Evolutionary conservation across 2,329 filamentous ascomycete genomes (phyloP).

Genomic region (Lecanoromycetidae sp.): DNA sequence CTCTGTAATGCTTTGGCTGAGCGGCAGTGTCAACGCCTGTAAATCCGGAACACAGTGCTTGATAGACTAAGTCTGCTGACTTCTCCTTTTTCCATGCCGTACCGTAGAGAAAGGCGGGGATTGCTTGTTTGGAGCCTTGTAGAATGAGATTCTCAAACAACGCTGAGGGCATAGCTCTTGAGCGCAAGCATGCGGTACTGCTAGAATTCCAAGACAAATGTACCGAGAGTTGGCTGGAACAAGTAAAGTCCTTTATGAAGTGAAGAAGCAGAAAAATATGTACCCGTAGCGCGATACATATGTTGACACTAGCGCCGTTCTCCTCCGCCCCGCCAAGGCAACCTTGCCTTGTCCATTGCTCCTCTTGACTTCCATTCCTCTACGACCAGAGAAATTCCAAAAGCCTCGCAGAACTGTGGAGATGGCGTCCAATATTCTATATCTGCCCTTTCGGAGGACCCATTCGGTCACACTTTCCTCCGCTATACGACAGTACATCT

Average conservation of each 20-base stretch:
- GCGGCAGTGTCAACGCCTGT: constrained; percentile 60
- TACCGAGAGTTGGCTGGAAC: too few relatives aligned
- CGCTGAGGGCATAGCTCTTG: constrained; percentile 2
- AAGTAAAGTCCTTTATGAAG: too few relatives aligned
- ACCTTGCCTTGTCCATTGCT: neutral
- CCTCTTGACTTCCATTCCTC: too few relatives aligned
- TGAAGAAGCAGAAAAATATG: too few relatives aligned
- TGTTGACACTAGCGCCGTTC: too few relatives aligned
- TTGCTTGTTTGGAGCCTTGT: neutral
- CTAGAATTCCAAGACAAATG: too few relatives aligned
- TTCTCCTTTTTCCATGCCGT: constrained; percentile 74
- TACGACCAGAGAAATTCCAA: neutral
- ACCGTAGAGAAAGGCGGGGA: constrained; percentile 50
- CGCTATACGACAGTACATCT: constrained; percentile 90
- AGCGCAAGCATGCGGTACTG: too few relatives aligned
- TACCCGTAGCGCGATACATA: too few relatives aligned
- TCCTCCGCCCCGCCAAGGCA: neutral
- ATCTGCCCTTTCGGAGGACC: constrained; percentile 79
- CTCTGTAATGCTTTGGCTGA: constrained; percentile 66
- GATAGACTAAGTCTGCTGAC: constrained; percentile 55
- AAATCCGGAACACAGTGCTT: constrained; percentile 58
- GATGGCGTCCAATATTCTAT: constrained; percentile 39
- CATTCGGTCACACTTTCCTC: constrained; percentile 64
- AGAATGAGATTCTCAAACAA: constrained; percentile 1
- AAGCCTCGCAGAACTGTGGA: too few relatives aligned